Evolutionary conservation across 306 rosid species (phyloP), one percentile per base, ranked within the genome.

Genomic region (Astragalus glycyphyllos): DNA sequence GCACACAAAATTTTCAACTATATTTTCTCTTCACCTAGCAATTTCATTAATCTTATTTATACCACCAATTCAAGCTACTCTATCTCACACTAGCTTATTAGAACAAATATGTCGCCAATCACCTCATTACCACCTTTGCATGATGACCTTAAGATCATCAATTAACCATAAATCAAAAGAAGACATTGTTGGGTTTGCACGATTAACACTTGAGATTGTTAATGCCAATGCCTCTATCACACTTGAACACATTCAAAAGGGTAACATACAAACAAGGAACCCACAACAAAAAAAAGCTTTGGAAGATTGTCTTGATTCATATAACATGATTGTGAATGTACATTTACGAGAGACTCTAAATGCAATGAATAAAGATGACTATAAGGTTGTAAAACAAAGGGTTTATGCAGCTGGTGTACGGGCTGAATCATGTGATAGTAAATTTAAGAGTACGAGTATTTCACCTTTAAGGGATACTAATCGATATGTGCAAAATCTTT

Each of bases 41-140:
- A 26, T 5, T 29, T 64, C 6, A 0, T 55, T 66, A 4, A 3
- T 29, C 0, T 26, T 65, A 0, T 65, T 65, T 4, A 40, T 65
- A 3, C 14, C 32, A 64, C 49, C 56, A 56, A 57, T 38, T 5
- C 64, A 71, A 71, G 64, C 69, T 2, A 71, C 29, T 63, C 50
- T 47, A 0, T 11, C 78, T 1, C 74, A 78, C 23, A 65, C 78
- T 1, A 65, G 78, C 13, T 48, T 72, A 11, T 1, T 78, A 3
- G 78, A 72, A 0, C 78, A 78, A 72, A 65, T 78, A 78, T 72
- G 82, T 57, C 57, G 44, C 0, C 69, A 78, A 65, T 78, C 82
- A 12, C 58, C 64, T 8, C 42, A 78, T 65, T 72, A 78, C 44
- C 74, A 78, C 7, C 23, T 57, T 6, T 78, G 74, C 26, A 54